Evolutionary conservation across 2,329 filamentous ascomycete species (phyloP).

Genomic region (Sporothrix luriei): DNA sequence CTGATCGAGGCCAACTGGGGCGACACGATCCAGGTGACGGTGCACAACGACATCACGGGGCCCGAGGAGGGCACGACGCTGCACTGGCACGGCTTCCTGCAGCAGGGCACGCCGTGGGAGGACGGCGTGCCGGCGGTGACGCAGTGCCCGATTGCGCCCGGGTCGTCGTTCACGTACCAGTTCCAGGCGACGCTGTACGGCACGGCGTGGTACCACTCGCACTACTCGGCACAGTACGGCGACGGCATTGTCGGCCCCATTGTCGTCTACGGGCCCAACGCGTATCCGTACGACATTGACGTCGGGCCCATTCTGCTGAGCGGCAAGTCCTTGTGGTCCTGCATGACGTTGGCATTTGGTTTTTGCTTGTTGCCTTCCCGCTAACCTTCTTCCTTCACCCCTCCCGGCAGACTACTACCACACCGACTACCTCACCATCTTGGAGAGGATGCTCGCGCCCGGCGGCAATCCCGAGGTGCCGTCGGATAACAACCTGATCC

Average conservation of each 20-base stretch:
- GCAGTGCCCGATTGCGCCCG: conserved; percentile 48
- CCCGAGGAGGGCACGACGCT: conserved; percentile 50
- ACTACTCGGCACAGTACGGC: conserved; percentile 54
- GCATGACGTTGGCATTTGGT: no score
- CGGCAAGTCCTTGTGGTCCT: background rate
- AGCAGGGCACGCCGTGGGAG: conserved; percentile 49
- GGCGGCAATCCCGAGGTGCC: conserved; percentile 32
- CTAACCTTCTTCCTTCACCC: no score
- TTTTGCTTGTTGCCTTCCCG: no score
- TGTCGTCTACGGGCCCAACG: conserved; percentile 53
- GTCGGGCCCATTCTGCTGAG: conserved; percentile 45
- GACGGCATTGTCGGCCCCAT: conserved; percentile 58
- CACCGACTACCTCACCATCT: conserved; percentile 51
- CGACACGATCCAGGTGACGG: conserved; percentile 56
- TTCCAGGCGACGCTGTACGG: conserved; percentile 48
- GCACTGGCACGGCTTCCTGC: conserved; percentile 55
- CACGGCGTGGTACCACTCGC: conserved; percentile 52
- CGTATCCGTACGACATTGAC: conserved; percentile 57
- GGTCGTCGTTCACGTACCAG: conserved; percentile 43
- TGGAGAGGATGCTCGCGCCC: conserved; percentile 49
- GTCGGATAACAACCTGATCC: conserved; percentile 64
- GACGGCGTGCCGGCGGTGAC: conserved; percentile 52
- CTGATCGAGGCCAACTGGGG: conserved; percentile 45
- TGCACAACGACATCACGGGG: conserved; percentile 64
- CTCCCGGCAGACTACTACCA: conserved; percentile 54